Percentiles rank a stretch among this genome's conserved stretches.
Evolutionary conservation across 129 eudicot species (phyloP).

Genomic region (Artemisia argyi): DNA sequence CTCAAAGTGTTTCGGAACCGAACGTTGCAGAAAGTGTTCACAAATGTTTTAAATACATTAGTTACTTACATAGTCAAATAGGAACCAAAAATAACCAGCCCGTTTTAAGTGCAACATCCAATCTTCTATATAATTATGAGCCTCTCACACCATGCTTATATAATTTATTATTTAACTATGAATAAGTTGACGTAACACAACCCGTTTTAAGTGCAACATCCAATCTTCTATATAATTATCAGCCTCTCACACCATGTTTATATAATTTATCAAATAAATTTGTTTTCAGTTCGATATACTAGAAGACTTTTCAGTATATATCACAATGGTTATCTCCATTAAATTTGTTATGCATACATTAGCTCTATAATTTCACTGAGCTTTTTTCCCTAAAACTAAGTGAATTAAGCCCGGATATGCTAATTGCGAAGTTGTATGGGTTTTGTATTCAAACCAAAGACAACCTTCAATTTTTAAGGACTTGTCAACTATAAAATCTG

Average conservation of each 20-base stretch:
- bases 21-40: no score
- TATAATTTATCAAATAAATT: not conserved
- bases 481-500: not conserved
- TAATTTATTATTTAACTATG: no score
- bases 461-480: no score
- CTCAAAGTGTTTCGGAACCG: no score
- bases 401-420: no score
- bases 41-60: no score
- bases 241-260: not conserved
- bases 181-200: not conserved
- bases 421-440: no score
- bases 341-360: not conserved
- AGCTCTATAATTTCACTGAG: not conserved
- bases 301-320: no score
- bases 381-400: no score
- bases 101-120: not conserved
- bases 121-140: not conserved
- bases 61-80: no score
- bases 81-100: not conserved
- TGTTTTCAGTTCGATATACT: not conserved
- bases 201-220: not conserved
- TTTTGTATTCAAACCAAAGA: no score
- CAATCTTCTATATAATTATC: not conserved
- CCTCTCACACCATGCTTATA: not conserved
- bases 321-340: not conserved